Percentiles rank a stretch among this genome's conserved stretches.
These are phyloP conservation scores for Papilionanthe hybrid DNA, from an alignment of 116 monocot species.

Conservation along the genomic window DNA sequence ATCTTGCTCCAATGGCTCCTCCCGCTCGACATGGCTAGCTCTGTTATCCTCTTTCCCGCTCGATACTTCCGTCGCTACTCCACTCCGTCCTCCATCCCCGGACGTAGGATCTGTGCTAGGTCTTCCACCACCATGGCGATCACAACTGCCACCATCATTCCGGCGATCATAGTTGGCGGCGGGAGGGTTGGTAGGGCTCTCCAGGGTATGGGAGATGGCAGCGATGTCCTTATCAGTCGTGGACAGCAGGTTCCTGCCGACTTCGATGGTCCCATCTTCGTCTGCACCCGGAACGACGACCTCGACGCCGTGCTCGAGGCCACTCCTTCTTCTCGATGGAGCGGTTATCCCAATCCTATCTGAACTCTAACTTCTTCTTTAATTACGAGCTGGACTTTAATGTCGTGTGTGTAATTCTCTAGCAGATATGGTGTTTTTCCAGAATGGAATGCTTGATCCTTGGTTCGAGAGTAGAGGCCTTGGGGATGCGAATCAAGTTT, in stretches of 20 bases:
- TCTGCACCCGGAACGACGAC: slow-evolving; percentile 95
- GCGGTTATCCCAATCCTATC: slow-evolving; percentile 33
- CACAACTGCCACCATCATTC: slow-evolving; percentile 23
- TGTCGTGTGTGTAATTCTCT: slow-evolving; percentile 1
- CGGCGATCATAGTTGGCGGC: slow-evolving; percentile 83
- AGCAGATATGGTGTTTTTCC: slow-evolving; percentile 98
- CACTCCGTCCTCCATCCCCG: slow-evolving; percentile 1
- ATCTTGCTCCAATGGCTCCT: slow-evolving; percentile 10
- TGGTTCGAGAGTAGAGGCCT: slow-evolving; percentile 88
- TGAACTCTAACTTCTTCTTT: background rate
- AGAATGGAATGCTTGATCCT: slow-evolving; percentile 97
- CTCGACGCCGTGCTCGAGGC: slow-evolving; percentile 75
- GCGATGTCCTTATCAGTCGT: slow-evolving; percentile 69
- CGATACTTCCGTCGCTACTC: slow-evolving; percentile 7
- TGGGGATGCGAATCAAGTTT: slow-evolving; percentile 55
- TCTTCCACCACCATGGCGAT: slow-evolving; percentile 24
- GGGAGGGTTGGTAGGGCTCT: slow-evolving; percentile 75
- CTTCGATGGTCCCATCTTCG: slow-evolving; percentile 76
- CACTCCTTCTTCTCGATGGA: slow-evolving; percentile 71
- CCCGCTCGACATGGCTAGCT: slow-evolving; percentile 10
- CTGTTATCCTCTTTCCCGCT: slow-evolving; percentile 1
- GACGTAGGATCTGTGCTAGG: slow-evolving; percentile 10
- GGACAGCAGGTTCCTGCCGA: slow-evolving; percentile 62
- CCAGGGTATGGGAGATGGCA: slow-evolving; percentile 50
- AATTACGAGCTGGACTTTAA: background rate